phyloP scores from a whole-genome alignment of 2,329 filamentous ascomycete genomes.

The Colletotrichum abscissum region DNA sequence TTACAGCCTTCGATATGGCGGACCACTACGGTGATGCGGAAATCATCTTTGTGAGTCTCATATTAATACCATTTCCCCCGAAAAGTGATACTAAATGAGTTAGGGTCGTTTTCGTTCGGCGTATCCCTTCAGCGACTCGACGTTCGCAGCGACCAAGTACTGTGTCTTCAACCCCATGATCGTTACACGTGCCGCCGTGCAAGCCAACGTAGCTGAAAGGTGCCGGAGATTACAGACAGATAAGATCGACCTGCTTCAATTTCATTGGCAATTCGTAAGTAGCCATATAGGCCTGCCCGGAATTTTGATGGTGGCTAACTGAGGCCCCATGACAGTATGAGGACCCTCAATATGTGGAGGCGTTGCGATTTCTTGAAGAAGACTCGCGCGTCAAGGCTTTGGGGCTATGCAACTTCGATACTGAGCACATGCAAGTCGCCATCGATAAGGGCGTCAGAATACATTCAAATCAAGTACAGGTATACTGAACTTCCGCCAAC shows the following conservation, averaged over 20 bases:
- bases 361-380: constrained; percentile 12
- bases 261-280: constrained; percentile 50
- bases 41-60: constrained; percentile 38
- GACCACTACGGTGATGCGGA: constrained; percentile 45
- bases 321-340: constrained; percentile 1
- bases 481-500: neutral
- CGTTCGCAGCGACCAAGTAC: constrained; percentile 50
- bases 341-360: constrained; percentile 25
- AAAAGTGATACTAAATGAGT: constrained; percentile 30
- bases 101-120: constrained; percentile 47
- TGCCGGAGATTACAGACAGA: constrained; percentile 44
- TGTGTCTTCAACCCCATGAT: constrained; percentile 46
- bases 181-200: constrained; percentile 43
- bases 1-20: constrained; percentile 48
- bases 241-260: constrained; percentile 48
- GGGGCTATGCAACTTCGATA: constrained; percentile 30
- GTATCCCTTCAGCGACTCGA: constrained; percentile 36
- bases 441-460: neutral
- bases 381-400: neutral
- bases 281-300: neutral
- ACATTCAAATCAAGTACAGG: constrained; percentile 30
- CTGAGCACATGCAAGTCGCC: constrained; percentile 5
- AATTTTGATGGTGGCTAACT: neutral
- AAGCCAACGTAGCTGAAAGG: constrained; percentile 45
- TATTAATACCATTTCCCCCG: neutral